Evolutionary conservation across 257 asterid genomes (phyloP).

Genomic region (Jacaranda mimosifolia): DNA sequence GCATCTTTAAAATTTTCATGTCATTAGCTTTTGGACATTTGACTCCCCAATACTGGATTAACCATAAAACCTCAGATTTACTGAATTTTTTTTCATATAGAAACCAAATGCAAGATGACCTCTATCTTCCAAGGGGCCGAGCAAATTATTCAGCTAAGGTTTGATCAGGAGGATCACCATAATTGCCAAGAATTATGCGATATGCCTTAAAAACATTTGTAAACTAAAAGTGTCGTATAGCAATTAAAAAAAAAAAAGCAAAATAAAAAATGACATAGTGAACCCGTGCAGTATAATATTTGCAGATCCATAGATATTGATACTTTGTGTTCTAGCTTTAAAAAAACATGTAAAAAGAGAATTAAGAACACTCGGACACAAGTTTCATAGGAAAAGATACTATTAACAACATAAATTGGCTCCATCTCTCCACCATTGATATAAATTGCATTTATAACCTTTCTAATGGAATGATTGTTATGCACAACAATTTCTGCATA

Average conservation of each 20-base stretch:
- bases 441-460: conserved; percentile 6
- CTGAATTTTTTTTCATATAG: neutral
- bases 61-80: conserved; percentile 35
- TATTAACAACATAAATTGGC: conserved; percentile 19
- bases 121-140: conserved; percentile 93
- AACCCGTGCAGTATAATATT: conserved; percentile 78
- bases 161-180: conserved; percentile 92
- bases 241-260: conserved; percentile 20
- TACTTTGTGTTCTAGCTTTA: conserved; percentile 91
- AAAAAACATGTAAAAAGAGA: conserved; percentile 49
- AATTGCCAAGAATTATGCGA: conserved; percentile 96
- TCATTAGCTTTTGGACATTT: conserved; percentile 89
- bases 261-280: neutral
- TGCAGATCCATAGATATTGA: conserved; percentile 97
- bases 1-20: conserved; percentile 81
- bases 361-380: conserved; percentile 50
- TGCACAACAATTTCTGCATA: neutral
- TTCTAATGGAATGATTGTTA: neutral
- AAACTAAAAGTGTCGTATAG: conserved; percentile 38
- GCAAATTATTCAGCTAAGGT: conserved; percentile 99
- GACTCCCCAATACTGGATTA: conserved; percentile 93
- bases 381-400: conserved; percentile 9
- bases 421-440: neutral
- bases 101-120: conserved; percentile 48
- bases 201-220: conserved; percentile 65